Conservation (phyloP, 179 eudicot species). For the Heliamphora pulchella region DNA sequence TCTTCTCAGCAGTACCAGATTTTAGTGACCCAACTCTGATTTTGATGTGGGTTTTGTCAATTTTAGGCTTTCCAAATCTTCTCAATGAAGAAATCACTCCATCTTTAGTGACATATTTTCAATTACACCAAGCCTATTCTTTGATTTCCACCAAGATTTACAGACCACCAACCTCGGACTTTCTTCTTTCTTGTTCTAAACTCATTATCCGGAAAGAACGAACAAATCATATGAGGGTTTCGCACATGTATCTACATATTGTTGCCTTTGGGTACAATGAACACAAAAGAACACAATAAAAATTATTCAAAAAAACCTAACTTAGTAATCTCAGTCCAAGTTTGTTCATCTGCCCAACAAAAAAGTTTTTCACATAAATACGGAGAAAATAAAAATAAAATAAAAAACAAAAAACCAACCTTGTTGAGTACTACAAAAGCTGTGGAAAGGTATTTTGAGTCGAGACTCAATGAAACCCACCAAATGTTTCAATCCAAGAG, state of each 20-base stretch:
- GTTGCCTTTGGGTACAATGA: background rate
- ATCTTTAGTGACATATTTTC: constrained; percentile 26
- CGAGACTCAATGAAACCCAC: constrained; percentile 15
- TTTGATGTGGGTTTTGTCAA: constrained; percentile 1
- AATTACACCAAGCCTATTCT: constrained; percentile 26
- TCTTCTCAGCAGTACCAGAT: background rate
- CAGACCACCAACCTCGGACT: constrained; percentile 18
- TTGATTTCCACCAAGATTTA: background rate
- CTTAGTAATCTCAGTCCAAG: constrained; percentile 32
- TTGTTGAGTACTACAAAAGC: constrained; percentile 17
- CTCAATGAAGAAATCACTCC: background rate
- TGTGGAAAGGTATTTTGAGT: background rate
- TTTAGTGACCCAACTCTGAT: constrained; percentile 11
- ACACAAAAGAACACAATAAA: constrained; percentile 8
- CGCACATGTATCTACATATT: background rate
- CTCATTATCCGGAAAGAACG: background rate
- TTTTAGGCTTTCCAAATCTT: constrained; percentile 11
- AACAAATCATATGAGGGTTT: background rate
- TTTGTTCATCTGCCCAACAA: constrained; percentile 39
- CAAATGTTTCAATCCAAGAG: background rate
- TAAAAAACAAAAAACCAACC: constrained; percentile 19
- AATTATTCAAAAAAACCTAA: background rate
- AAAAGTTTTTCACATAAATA: too few relatives aligned
- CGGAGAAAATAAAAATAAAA: background rate
- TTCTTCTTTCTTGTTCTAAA: constrained; percentile 3